Percentiles rank a stretch among this genome's conserved stretches.
Conservation (phyloP, 2,329 filamentous ascomycete species). For the Fusarium pseudocircinatum region DNA sequence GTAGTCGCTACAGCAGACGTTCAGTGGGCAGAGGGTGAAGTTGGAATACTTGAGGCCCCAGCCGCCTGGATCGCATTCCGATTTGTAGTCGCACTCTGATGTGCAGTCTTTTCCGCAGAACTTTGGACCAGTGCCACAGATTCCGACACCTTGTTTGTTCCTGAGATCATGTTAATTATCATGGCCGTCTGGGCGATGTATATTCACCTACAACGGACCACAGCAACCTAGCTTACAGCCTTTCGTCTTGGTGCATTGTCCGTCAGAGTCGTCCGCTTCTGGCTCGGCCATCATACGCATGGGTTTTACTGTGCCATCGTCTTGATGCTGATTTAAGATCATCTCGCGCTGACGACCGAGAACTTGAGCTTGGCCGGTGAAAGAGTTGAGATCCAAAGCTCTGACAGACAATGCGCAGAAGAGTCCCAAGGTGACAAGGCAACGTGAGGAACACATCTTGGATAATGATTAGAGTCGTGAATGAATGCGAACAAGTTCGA, state of each 20-base stretch:
- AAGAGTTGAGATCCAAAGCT: too few species aligned
- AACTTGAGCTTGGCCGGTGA: neutral
- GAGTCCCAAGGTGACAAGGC: too few species aligned
- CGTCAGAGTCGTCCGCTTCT: neutral
- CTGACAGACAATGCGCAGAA: too few species aligned
- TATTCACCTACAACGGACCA: neutral
- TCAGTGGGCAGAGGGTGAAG: constrained; percentile 43
- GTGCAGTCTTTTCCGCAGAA: constrained; percentile 24
- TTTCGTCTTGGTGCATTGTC: neutral
- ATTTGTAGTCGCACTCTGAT: constrained; percentile 37
- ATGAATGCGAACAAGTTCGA: too few species aligned
- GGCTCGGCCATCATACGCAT: neutral
- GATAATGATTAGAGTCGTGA: too few species aligned
- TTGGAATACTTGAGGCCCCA: constrained; percentile 38
- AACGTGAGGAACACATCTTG: too few species aligned
- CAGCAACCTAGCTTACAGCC: neutral
- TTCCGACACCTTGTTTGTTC: fast-evolving
- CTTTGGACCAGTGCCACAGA: neutral
- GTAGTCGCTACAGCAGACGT: constrained; percentile 49
- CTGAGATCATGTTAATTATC: neutral
- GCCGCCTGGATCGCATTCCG: constrained; percentile 44
- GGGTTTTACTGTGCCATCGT: neutral
- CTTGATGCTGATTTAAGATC: neutral
- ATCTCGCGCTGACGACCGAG: neutral
- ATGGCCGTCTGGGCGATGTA: too few species aligned